Percentiles rank a stretch among this genome's conserved stretches.
phyloP scores from a whole-genome alignment of 805 yeast species.

The Yarrowia keelungensis region DNA sequence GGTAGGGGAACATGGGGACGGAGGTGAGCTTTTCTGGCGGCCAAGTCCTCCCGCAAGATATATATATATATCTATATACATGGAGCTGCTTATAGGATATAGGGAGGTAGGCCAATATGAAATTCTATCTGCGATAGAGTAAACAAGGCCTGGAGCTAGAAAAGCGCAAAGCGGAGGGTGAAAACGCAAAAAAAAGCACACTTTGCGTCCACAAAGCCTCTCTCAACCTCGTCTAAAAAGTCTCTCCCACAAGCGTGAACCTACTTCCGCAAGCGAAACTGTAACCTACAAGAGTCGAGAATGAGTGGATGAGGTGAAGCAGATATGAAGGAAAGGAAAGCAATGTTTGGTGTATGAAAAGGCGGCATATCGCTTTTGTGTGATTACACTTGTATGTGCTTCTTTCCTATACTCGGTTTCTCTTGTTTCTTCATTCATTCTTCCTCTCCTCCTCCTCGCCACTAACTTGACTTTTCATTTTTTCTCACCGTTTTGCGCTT shows the following conservation, averaged over 20 bases:
- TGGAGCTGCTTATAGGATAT: conserved; percentile 27
- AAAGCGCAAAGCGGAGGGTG: not conserved
- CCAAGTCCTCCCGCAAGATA: not conserved
- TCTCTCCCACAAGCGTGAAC: conserved; percentile 28
- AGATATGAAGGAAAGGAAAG: too few relatives aligned
- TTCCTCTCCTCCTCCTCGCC: too few relatives aligned
- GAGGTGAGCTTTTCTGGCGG: not conserved
- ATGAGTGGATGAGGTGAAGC: too few relatives aligned
- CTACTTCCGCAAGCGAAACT: conserved; percentile 32
- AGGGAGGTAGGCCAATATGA: conserved; percentile 38
- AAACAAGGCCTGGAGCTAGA: conserved; percentile 17
- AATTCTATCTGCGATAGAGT: conserved; percentile 28
- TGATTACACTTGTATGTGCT: too few relatives aligned
- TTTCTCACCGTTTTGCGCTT: too few relatives aligned
- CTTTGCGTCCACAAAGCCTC: conserved; percentile 2
- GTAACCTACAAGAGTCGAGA: conserved; percentile 8
- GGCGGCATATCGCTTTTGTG: too few relatives aligned
- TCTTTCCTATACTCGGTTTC: too few relatives aligned
- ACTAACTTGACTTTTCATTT: too few relatives aligned
- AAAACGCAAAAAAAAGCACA: conserved; percentile 3
- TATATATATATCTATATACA: conserved; percentile 29
- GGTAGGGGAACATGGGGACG: conserved; percentile 22
- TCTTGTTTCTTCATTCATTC: too few relatives aligned
- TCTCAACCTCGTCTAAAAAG: conserved; percentile 3
- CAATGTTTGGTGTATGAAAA: too few relatives aligned